Percentiles rank a stretch among this genome's conserved stretches.
These are phyloP conservation scores for Stephania cephalantha DNA, from an alignment of 164 flowering plant species.

Conservation along the genomic window DNA sequence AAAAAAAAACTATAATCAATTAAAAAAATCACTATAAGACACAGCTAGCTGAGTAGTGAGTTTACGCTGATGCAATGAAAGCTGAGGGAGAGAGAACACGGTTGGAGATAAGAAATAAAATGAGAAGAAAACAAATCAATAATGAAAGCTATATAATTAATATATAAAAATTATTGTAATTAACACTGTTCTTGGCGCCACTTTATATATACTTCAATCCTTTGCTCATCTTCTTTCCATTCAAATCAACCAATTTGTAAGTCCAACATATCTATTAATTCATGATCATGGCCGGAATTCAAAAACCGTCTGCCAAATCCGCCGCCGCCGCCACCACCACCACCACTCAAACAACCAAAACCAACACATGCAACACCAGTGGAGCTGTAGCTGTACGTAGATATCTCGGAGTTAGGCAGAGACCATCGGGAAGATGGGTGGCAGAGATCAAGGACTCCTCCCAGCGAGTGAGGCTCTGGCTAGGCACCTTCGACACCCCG, in stretches of 20 bases:
- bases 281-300: slow-evolving; percentile 12
- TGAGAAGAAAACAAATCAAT: slow-evolving; percentile 11
- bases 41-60: background rate
- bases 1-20: too few species aligned
- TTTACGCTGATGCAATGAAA: background rate
- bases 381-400: slow-evolving; percentile 20
- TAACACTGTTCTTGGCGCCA: slow-evolving; percentile 13
- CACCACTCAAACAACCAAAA: slow-evolving; percentile 4
- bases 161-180: too few species aligned
- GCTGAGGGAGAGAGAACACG: background rate
- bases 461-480: slow-evolving; percentile 61
- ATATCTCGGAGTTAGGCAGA: slow-evolving; percentile 60
- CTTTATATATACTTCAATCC: slow-evolving; percentile 13
- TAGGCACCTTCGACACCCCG: slow-evolving; percentile 67
- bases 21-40: too few species aligned
- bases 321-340: slow-evolving; percentile 8
- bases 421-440: slow-evolving; percentile 84
- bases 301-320: background rate
- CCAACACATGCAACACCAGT: slow-evolving; percentile 7
- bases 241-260: background rate
- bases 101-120: background rate
- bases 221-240: background rate
- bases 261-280: background rate
- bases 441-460: slow-evolving; percentile 83
- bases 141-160: background rate